These are phyloP conservation scores for Penstemon newberryi DNA, from an alignment of 257 asterid genomes.

Conservation along the genomic window DNA sequence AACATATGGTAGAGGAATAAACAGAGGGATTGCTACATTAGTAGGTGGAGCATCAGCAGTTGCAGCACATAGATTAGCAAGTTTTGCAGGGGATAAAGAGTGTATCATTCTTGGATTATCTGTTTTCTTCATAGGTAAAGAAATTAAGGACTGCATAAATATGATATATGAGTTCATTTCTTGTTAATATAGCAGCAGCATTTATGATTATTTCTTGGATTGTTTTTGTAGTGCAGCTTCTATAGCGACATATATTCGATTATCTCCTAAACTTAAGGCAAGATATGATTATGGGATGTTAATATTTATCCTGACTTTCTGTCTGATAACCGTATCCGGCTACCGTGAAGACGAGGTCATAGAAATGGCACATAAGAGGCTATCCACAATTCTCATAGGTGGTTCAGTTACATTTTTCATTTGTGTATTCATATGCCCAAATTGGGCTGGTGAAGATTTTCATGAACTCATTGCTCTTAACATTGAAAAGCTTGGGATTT, in stretches of 20 bases:
- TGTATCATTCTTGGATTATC: constrained; percentile 36
- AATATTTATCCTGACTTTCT: constrained; percentile 30
- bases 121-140: constrained; percentile 38
- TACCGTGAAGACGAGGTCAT: constrained; percentile 32
- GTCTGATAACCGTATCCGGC: constrained; percentile 30
- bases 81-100: constrained; percentile 32
- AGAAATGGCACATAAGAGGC: constrained; percentile 26
- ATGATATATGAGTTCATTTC: too few species aligned
- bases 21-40: constrained; percentile 43
- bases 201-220: not conserved
- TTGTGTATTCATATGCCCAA: constrained; percentile 22
- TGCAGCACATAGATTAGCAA: constrained; percentile 41
- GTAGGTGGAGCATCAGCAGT: constrained; percentile 42
- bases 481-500: constrained; percentile 30
- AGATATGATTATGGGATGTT: constrained; percentile 32
- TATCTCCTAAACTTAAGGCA: constrained; percentile 28
- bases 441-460: constrained; percentile 37
- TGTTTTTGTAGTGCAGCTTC: constrained; percentile 20
- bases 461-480: constrained; percentile 31
- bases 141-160: not conserved
- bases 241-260: constrained; percentile 23
- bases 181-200: too few species aligned
- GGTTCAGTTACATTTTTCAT: constrained; percentile 19
- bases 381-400: constrained; percentile 30
- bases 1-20: constrained; percentile 44